These are phyloP conservation scores for Vigna trinervia DNA, from an alignment of 306 rosid species.

Conservation along the genomic window DNA sequence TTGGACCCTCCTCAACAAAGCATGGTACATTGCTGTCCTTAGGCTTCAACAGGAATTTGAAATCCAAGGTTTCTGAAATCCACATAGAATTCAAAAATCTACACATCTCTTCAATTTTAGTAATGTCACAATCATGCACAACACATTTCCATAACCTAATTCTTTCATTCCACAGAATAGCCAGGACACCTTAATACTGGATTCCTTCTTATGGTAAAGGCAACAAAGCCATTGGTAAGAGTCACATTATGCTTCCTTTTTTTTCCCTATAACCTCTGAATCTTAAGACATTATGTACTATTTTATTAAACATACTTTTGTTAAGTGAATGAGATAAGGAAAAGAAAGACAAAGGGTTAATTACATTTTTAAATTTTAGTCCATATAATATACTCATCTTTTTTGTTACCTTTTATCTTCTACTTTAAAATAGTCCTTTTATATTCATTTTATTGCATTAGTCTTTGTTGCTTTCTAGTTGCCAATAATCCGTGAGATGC, in stretches of 20 bases:
- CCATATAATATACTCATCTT: neutral
- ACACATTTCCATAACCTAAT: neutral
- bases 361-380: neutral
- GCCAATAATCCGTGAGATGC: neutral
- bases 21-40: conserved; percentile 68
- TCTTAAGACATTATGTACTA: conserved; percentile 25
- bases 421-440: neutral
- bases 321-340: neutral
- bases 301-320: conserved; percentile 27
- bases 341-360: neutral
- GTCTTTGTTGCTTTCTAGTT: neutral
- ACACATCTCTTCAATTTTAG: conserved; percentile 20
- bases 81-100: conserved; percentile 34
- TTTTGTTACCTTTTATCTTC: neutral
- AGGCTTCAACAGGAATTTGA: conserved; percentile 93
- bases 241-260: neutral
- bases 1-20: conserved; percentile 92
- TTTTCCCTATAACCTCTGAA: neutral
- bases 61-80: conserved; percentile 85
- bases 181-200: neutral
- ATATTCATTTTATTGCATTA: neutral
- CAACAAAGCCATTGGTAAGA: conserved; percentile 35
- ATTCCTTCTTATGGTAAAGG: neutral
- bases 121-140: neutral
- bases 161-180: neutral